Evolutionary conservation across 1,284 basidiomycete genomes (phyloP), one percentile per base, ranked within the genome.

Genomic region (Tausonia pullulans): DNA sequence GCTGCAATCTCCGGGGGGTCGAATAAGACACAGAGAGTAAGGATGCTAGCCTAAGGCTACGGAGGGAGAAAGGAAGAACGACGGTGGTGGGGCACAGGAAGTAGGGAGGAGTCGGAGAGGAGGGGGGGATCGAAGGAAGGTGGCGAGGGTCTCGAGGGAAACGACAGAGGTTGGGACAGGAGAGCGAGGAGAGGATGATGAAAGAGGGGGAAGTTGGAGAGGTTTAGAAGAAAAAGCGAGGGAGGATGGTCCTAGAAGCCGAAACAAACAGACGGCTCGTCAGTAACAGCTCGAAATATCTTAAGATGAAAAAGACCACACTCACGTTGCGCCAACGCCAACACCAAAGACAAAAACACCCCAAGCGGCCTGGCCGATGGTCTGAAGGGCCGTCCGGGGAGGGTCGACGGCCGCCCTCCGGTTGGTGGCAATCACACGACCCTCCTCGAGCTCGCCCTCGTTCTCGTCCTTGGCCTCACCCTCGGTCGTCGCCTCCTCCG

Each of bases 281-380:
- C 5, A 59, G 57, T 46, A 5, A 39, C 10, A 14, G 5, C 13
- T 13, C 13, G 39, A 64, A 14, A 39, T 44, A 53, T 13, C 43
- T 16, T 9, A n/a, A 16, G 40, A 44, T 27, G 13, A 56, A 43
- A 55, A 58, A 53, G n/a, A 46, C 10, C 11, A 14, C 13, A 73
- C 74, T 70, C 60, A 74, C 73, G 73, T 67, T 45, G 72, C 74
- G 14, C 72, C 73, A 7, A 74, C 69, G 5, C 76, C 76, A 27
- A 77, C 64, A 13, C 73, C 73, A 58, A 78, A 74, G 55, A 76
- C 70, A 46, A 74, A 62, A 8, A 73, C 72, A 39, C 75, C 75
- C 71, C 72, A 76, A 27, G 73, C 72, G 3, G 73, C 71, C 64
- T 71, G 70, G 67, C 72, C 71, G 55, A 68, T 71, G 4, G 71